These are phyloP conservation scores for Pseudogymnoascus sp. DNA, from an alignment of 2,329 filamentous ascomycete species.

Conservation along the genomic window DNA sequence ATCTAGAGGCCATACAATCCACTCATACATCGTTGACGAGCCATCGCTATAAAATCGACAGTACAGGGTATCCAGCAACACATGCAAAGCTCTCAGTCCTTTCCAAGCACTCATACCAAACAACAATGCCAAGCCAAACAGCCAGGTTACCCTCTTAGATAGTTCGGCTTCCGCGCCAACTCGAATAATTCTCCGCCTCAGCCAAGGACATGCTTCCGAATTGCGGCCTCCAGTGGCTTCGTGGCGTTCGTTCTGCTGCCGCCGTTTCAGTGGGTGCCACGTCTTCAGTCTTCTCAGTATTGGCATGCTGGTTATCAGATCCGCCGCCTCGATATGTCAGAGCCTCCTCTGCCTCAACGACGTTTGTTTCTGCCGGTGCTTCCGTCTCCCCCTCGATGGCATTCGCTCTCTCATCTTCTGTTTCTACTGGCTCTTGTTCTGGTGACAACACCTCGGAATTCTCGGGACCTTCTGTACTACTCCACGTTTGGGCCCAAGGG, in stretches of 20 bases:
- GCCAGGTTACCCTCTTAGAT: neutral
- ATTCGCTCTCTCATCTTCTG: neutral
- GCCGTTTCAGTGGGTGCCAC: neutral
- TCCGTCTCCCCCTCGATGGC: neutral
- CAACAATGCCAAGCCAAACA: neutral
- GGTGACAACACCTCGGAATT: neutral
- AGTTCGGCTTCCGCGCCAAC: neutral
- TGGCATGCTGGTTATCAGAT: neutral
- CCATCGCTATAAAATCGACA: neutral
- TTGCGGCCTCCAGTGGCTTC: neutral
- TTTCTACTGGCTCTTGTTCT: neutral
- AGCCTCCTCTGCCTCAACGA: neutral
- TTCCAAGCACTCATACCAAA: neutral
- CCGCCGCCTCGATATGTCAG: too few species aligned
- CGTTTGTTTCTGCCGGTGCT: neutral
- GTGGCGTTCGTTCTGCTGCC: neutral
- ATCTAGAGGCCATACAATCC: slow-evolving; percentile 3
- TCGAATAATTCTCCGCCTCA: slow-evolving; percentile 2
- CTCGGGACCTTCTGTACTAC: neutral
- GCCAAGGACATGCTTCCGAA: slow-evolving; percentile 2
- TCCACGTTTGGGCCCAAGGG: neutral
- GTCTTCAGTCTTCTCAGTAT: neutral
- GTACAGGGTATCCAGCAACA: neutral
- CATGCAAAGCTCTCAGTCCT: neutral
- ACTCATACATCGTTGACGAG: neutral